These are phyloP conservation scores for Pyracantha coccinea DNA, from an alignment of 331 rosid genomes.

Conservation along the genomic window DNA sequence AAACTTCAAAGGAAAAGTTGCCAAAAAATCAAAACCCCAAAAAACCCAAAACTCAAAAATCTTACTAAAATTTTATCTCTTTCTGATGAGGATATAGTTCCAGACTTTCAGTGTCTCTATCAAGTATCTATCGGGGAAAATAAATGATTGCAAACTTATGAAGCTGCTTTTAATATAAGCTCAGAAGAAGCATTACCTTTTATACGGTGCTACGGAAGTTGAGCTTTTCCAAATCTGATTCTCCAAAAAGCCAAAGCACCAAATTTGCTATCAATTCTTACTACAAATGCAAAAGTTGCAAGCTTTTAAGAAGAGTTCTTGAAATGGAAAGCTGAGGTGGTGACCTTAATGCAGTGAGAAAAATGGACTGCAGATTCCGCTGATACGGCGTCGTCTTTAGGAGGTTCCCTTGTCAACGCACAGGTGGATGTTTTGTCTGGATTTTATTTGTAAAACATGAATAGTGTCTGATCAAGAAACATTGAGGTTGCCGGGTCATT, in stretches of 20 bases:
- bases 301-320: not conserved
- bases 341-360: not conserved
- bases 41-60: not conserved
- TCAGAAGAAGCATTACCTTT: not conserved
- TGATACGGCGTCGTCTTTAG: not conserved
- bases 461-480: not conserved
- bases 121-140: not conserved
- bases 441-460: not conserved
- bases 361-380: not conserved
- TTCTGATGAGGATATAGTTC: not conserved
- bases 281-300: not conserved
- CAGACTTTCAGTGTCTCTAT: not conserved
- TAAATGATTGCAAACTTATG: not conserved
- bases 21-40: not conserved
- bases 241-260: not conserved
- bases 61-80: not conserved
- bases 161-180: not conserved
- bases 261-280: not conserved
- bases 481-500: not conserved
- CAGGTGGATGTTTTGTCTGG: not conserved
- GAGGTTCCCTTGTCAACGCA: not conserved
- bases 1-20: not conserved
- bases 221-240: not conserved
- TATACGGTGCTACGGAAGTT: not conserved
- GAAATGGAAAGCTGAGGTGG: not conserved